phyloP scores from a whole-genome alignment of 2,329 filamentous ascomycete species.

The Hypoxylon sp. region DNA sequence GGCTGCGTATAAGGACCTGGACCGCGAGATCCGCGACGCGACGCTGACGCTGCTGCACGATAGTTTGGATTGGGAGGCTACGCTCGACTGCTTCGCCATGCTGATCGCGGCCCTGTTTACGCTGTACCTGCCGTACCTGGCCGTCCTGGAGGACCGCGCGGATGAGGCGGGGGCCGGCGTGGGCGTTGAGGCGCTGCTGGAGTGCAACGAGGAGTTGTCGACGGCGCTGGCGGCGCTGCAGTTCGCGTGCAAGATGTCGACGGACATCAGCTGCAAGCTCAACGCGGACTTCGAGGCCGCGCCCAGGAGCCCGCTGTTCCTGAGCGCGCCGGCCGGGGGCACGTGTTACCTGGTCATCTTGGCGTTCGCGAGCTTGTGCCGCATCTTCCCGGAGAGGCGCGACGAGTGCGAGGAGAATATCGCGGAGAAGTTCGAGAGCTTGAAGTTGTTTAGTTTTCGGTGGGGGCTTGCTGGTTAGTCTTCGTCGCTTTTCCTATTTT shows the following conservation, averaged over 20 bases:
- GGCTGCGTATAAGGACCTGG: slow-evolving; percentile 49
- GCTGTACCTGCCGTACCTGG: slow-evolving; percentile 54
- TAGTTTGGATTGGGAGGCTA: slow-evolving; percentile 52
- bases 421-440: slow-evolving; percentile 55
- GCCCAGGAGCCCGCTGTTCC: slow-evolving; percentile 48
- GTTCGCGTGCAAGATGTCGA: slow-evolving; percentile 55
- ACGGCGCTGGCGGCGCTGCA: slow-evolving; percentile 52
- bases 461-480: slow-evolving; percentile 55
- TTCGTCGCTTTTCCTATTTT: neutral
- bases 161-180: neutral
- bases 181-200: slow-evolving; percentile 17
- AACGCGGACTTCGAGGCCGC: slow-evolving; percentile 47
- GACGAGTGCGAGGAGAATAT: slow-evolving; percentile 51
- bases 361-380: slow-evolving; percentile 48
- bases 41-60: slow-evolving; percentile 50
- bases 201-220: slow-evolving; percentile 43
- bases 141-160: slow-evolving; percentile 46
- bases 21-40: slow-evolving; percentile 51
- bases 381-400: slow-evolving; percentile 53
- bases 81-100: slow-evolving; percentile 55
- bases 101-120: slow-evolving; percentile 54
- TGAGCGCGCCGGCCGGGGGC: slow-evolving; percentile 53
- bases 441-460: slow-evolving; percentile 53
- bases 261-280: slow-evolving; percentile 55
- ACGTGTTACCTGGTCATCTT: slow-evolving; percentile 54